Evolutionary conservation across 441 rosid genomes (phyloP).

Genomic region (Syzygium syzygioides): DNA sequence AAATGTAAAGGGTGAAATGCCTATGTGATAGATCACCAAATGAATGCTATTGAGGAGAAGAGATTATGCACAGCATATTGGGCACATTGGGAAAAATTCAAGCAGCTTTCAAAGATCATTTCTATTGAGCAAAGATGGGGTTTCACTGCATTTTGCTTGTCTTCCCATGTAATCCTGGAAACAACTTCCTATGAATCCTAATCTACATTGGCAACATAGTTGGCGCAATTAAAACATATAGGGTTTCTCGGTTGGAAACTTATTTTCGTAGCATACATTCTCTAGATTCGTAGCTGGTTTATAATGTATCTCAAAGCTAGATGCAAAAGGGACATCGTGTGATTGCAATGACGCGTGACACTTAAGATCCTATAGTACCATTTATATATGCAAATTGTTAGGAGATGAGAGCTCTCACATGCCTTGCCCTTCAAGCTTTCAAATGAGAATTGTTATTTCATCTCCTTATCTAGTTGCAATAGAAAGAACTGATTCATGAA

Average conservation of each 20-base stretch:
- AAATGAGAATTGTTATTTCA: background rate
- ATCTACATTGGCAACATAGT: too few relatives aligned
- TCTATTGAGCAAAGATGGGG: too few relatives aligned
- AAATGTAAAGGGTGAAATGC: background rate
- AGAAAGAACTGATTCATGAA: background rate
- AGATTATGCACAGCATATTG: too few relatives aligned
- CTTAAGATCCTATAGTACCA: background rate
- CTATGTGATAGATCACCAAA: background rate
- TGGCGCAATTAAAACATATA: background rate
- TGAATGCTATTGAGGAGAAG: background rate
- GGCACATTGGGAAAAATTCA: too few relatives aligned
- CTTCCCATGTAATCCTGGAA: too few relatives aligned
- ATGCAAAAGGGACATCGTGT: fast-evolving
- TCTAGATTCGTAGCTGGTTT: too few relatives aligned
- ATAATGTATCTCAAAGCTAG: too few relatives aligned
- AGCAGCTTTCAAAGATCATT: too few relatives aligned
- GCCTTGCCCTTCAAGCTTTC: background rate
- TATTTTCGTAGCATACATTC: background rate
- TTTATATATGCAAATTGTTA: background rate
- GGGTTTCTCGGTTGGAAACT: background rate
- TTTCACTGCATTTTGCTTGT: too few relatives aligned
- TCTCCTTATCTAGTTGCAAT: background rate
- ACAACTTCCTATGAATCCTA: background rate
- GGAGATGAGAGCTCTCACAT: background rate
- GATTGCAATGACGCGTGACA: fast-evolving